phyloP scores from a whole-genome alignment of 257 asterid genomes.

The Solanum chmielewskii region DNA sequence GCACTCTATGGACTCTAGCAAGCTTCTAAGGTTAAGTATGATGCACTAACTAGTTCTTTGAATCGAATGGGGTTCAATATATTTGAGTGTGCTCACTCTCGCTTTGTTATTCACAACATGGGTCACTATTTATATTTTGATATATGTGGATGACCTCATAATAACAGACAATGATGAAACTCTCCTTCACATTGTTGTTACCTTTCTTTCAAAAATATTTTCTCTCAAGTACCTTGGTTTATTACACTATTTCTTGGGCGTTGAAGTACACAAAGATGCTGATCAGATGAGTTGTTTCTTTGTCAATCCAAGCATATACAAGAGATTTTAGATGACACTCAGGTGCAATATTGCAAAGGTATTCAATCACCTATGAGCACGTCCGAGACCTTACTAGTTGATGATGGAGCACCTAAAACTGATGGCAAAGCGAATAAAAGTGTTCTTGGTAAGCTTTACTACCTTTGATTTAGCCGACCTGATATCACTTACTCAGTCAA shows the following conservation, averaged over 20 bases:
- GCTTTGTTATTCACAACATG: not conserved
- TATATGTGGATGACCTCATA: not conserved
- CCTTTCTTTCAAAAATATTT: not conserved
- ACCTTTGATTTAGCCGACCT: not conserved
- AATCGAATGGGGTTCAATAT: not conserved
- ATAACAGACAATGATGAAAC: not conserved
- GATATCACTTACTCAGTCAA: not conserved
- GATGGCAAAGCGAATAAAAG: not conserved
- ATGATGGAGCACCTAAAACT: not conserved
- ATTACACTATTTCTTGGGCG: not conserved
- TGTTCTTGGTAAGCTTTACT: not conserved
- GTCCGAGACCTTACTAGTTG: not conserved
- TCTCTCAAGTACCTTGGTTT: not conserved
- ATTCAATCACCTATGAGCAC: not conserved
- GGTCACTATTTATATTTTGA: not conserved
- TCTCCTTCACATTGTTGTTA: not conserved
- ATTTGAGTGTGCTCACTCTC: not conserved
- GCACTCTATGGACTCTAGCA: not conserved
- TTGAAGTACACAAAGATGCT: not conserved
- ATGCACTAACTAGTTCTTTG: not conserved
- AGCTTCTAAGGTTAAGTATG: not conserved
- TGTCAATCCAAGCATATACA: not conserved
- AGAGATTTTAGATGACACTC: not conserved
- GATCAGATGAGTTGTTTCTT: not conserved
- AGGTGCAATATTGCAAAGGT: not conserved